Evolutionary conservation across 1,139 yeast species (phyloP).

Genomic region (Suhomyces bribrorum): DNA sequence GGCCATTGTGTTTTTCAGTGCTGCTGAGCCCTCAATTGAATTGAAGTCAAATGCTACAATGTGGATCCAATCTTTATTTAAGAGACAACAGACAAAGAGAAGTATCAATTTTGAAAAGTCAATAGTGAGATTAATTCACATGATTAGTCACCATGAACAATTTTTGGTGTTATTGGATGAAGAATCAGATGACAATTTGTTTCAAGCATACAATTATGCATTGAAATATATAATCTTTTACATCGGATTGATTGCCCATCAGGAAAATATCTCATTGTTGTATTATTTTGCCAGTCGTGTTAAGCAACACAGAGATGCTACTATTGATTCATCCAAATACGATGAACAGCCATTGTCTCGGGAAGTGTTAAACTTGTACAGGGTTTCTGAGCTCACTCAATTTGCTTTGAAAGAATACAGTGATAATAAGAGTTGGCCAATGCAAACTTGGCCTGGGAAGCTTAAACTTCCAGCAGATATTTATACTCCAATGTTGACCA

Average conservation of each 20-base stretch:
- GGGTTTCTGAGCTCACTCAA: constrained; percentile 75
- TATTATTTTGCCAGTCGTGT: constrained; percentile 78
- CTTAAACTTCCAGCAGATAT: constrained; percentile 66
- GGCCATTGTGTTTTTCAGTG: constrained; percentile 69
- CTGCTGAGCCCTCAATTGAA: constrained; percentile 65
- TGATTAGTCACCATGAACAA: constrained; percentile 75
- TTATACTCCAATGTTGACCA: constrained; percentile 55
- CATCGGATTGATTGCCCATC: constrained; percentile 59
- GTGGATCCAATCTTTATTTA: constrained; percentile 72
- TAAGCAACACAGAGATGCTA: constrained; percentile 72
- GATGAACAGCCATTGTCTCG: constrained; percentile 26
- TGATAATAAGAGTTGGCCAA: constrained; percentile 63
- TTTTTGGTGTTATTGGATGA: constrained; percentile 45
- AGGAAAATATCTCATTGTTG: constrained; percentile 69
- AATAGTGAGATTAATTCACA: constrained; percentile 66
- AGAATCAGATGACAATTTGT: constrained; percentile 15
- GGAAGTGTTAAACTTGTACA: constrained; percentile 50
- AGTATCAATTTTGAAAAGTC: constrained; percentile 61
- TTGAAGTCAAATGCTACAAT: constrained; percentile 55
- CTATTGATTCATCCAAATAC: constrained; percentile 39
- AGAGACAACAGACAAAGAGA: constrained; percentile 40
- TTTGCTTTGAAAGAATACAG: constrained; percentile 60
- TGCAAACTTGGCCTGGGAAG: constrained; percentile 82
- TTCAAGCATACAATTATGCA: constrained; percentile 53
- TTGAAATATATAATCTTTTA: constrained; percentile 61